These are phyloP conservation scores for Candida freyschussii DNA, from an alignment of 1,139 yeast genomes.

Conservation along the genomic window DNA sequence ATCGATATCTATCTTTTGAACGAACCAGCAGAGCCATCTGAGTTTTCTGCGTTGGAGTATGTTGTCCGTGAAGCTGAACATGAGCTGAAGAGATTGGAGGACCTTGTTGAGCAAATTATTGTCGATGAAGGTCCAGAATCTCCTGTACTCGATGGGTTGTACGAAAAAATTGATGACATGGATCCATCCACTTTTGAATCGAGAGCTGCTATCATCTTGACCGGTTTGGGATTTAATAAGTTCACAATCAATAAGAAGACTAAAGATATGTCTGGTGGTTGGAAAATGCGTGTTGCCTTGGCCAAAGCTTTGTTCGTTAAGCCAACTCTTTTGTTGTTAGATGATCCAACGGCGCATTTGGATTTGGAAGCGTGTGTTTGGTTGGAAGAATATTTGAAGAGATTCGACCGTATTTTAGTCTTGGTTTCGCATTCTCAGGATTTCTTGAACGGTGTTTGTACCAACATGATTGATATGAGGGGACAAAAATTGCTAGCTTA, in stretches of 20 bases:
- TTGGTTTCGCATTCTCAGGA: constrained; percentile 98
- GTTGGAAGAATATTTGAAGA: constrained; percentile 96
- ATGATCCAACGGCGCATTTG: constrained; percentile 99
- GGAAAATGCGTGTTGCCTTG: constrained; percentile 78
- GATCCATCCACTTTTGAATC: constrained; percentile 95
- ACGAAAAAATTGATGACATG: constrained; percentile 93
- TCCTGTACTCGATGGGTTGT: constrained; percentile 75
- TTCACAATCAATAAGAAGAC: constrained; percentile 84
- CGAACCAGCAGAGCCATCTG: constrained; percentile 96
- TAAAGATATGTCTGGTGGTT: constrained; percentile 98
- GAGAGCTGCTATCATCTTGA: constrained; percentile 91
- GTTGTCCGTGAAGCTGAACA: constrained; percentile 95
- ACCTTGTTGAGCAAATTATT: constrained; percentile 82
- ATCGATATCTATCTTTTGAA: constrained; percentile 90
- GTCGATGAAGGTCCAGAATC: constrained; percentile 94
- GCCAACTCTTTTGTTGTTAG: constrained; percentile 80
- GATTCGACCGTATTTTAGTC: constrained; percentile 89
- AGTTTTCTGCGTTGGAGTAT: constrained; percentile 87
- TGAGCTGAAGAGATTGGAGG: constrained; percentile 88
- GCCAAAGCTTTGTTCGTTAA: constrained; percentile 80
- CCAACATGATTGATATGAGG: constrained; percentile 98
- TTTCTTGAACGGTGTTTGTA: constrained; percentile 98
- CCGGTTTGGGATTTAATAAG: constrained; percentile 95
- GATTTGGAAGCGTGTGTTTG: constrained; percentile 99
- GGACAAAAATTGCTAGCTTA: constrained; percentile 57